These are phyloP conservation scores for Cryomyces antarcticus DNA, from an alignment of 495 filamentous ascomycete genomes.

Conservation along the genomic window DNA sequence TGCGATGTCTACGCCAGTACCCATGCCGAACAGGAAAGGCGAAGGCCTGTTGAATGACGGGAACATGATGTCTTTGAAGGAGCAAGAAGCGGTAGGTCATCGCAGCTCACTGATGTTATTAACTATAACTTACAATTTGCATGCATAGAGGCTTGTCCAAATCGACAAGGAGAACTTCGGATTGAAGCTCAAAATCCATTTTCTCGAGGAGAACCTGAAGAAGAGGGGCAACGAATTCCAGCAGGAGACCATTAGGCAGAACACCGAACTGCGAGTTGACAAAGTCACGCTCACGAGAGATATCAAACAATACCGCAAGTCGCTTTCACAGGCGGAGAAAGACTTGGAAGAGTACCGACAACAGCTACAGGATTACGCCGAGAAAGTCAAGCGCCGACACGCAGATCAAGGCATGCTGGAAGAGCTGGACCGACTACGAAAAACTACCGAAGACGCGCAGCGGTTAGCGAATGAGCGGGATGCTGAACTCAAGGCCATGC, in stretches of 20 bases:
- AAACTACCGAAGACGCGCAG: conserved; percentile 4
- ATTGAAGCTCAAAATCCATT: conserved; percentile 63
- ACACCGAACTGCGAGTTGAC: conserved; percentile 85
- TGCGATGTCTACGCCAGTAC: conserved; percentile 51
- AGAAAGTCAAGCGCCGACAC: conserved; percentile 56
- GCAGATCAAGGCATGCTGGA: conserved; percentile 39
- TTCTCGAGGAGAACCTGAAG: conserved; percentile 55
- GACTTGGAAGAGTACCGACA: conserved; percentile 57
- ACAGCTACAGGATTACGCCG: conserved; percentile 57
- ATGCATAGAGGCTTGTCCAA: conserved; percentile 53
- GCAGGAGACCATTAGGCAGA: conserved; percentile 72
- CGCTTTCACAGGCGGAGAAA: conserved; percentile 54
- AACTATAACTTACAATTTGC: no score
- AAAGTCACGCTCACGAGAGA: conserved; percentile 74
- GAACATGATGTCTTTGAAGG: conserved; percentile 74
- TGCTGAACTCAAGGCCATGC: conserved; percentile 13
- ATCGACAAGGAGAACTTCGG: conserved; percentile 86
- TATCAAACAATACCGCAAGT: conserved; percentile 63
- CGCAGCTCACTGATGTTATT: not conserved
- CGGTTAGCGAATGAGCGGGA: conserved; percentile 24
- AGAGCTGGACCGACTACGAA: conserved; percentile 35
- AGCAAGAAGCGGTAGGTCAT: conserved; percentile 64
- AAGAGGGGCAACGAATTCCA: conserved; percentile 77
- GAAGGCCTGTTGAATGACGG: conserved; percentile 51
- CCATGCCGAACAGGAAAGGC: conserved; percentile 36